Conservation (phyloP, 179 eudicot species). For the Pouteria campechiana region DNA sequence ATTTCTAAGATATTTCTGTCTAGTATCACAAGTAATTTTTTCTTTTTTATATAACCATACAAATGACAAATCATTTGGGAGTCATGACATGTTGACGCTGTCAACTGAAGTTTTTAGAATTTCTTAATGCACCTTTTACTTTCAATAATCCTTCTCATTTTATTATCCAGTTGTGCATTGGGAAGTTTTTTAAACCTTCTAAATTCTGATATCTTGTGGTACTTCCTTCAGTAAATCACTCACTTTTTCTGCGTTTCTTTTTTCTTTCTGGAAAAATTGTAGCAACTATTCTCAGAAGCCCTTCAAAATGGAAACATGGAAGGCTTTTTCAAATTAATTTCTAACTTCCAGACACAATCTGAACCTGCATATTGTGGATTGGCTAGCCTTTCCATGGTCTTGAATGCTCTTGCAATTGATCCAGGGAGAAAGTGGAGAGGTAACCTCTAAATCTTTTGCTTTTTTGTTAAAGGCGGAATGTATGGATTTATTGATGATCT, state of each 20-base stretch:
- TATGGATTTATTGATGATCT: no score
- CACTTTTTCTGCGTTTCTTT: neutral
- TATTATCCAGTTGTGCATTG: no score
- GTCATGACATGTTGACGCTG: no score
- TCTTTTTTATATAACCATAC: no score
- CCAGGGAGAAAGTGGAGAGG: conserved; percentile 99
- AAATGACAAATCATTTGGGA: no score
- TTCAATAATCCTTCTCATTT: no score
- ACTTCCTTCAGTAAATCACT: neutral
- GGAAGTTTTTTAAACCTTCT: no score
- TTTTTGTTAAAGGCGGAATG: no score
- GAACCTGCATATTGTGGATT: conserved; percentile 97
- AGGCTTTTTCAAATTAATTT: conserved; percentile 70
- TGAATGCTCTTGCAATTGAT: conserved; percentile 90
- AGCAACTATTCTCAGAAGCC: conserved; percentile 75
- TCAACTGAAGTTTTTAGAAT: no score
- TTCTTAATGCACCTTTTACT: no score
- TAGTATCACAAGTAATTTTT: no score
- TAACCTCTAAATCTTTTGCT: conserved; percentile 9
- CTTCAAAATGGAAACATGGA: conserved; percentile 72
- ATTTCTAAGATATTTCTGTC: no score
- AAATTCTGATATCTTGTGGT: neutral
- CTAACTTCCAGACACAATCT: conserved; percentile 89
- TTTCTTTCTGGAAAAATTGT: conserved; percentile 15
- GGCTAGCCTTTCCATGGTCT: conserved; percentile 91